Percentiles rank a stretch among this genome's conserved stretches.
Conservation (phyloP, 345 rosid genomes). For the Arabidopsis suecica region DNA sequence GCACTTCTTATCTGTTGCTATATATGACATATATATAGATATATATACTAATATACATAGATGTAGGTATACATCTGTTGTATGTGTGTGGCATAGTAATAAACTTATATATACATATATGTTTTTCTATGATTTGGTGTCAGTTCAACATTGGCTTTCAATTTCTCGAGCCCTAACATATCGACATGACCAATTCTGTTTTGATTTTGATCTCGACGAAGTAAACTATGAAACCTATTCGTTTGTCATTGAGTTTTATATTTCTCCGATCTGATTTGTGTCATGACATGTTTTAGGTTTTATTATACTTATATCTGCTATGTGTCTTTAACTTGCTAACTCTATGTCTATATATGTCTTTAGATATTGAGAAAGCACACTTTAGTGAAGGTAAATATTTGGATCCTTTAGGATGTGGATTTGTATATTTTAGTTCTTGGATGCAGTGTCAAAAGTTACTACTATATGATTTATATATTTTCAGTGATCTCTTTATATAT, state of each 20-base stretch:
- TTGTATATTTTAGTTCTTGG: constrained; percentile 20
- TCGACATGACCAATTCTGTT: constrained; percentile 1
- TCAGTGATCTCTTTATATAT: background rate
- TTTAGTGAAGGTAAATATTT: constrained; percentile 11
- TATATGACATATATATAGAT: background rate
- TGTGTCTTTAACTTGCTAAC: background rate
- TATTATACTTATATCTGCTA: constrained; percentile 18
- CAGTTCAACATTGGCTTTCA: constrained; percentile 29
- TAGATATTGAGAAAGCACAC: constrained; percentile 26
- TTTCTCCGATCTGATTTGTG: constrained; percentile 6
- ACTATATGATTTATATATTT: background rate
- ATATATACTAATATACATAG: background rate
- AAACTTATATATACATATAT: background rate
- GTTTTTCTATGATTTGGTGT: constrained; percentile 13
- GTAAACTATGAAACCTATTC: constrained; percentile 1
- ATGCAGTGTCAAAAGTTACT: constrained; percentile 18
- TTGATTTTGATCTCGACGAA: constrained; percentile 29
- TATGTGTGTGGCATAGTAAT: constrained; percentile 21
- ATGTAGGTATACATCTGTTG: constrained; percentile 9
- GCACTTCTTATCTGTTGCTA: constrained; percentile 4
- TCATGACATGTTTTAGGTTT: constrained; percentile 24
- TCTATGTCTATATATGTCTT: background rate
- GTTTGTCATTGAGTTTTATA: constrained; percentile 16
- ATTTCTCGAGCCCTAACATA: constrained; percentile 30
- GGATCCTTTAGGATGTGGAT: constrained; percentile 16